Evolutionary conservation across 1,139 yeast genomes (phyloP).

Genomic region (Suhomyces choctaworum): DNA sequence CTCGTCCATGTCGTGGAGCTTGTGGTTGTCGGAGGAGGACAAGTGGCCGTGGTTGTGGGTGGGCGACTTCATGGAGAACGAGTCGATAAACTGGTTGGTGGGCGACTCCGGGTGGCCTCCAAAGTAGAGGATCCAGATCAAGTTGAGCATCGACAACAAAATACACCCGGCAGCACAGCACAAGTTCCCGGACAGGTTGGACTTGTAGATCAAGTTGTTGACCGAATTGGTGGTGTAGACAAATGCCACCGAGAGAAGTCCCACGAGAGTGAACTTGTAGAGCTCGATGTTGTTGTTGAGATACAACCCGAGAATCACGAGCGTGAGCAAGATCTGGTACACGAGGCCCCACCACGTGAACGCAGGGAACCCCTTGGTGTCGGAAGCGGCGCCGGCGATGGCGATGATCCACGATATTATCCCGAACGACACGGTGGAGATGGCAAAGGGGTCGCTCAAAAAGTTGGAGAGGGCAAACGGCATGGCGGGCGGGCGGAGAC

Average conservation of each 20-base stretch:
- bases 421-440: constrained; percentile 63
- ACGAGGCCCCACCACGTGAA: constrained; percentile 99
- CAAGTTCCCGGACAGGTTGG: constrained; percentile 59
- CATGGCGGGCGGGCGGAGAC: constrained; percentile 23
- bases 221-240: constrained; percentile 82
- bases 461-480: constrained; percentile 51
- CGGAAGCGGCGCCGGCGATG: constrained; percentile 75
- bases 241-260: constrained; percentile 63
- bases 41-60: constrained; percentile 32
- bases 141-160: constrained; percentile 73
- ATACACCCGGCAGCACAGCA: constrained; percentile 95
- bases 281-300: constrained; percentile 68
- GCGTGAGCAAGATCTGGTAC: constrained; percentile 65
- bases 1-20: constrained; percentile 30
- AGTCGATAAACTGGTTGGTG: constrained; percentile 79
- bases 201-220: constrained; percentile 71
- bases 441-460: constrained; percentile 69
- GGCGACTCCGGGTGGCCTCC: constrained; percentile 83
- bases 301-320: constrained; percentile 58
- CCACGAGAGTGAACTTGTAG: constrained; percentile 64
- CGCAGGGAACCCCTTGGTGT: constrained; percentile 59
- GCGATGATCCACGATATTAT: constrained; percentile 79
- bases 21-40: constrained; percentile 26
- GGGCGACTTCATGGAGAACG: constrained; percentile 49
- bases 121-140: constrained; percentile 82